Base-by-base conservation (phyloP, 2,329 filamentous ascomycete species). In the Talaromyces sp. region DNA sequence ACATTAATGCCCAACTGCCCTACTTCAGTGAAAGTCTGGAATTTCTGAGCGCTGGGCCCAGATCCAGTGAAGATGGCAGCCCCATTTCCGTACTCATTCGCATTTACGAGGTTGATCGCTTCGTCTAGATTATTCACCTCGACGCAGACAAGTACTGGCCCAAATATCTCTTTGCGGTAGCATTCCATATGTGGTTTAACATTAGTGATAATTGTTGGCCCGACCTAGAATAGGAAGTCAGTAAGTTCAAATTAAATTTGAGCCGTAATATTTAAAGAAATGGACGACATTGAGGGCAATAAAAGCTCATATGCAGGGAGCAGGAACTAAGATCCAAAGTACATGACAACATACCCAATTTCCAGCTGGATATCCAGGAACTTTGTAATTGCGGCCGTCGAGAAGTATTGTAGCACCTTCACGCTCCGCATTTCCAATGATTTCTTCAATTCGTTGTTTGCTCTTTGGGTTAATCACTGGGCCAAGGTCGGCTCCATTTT, bases 221-320 rank as follows among this genome's bases (percentile, higher is more conserved):
- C n/a, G n/a, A n/a, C n/a, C n/a, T n/a, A n/a, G n/a, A n/a, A n/a
- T n/a, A n/a, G n/a, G n/a, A n/a, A n/a, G n/a, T n/a, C n/a, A 88
- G 72, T 74, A 85, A 87, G 86, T 86, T 31, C 86, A 86, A 72
- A 89, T 88, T 72, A 89, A 88, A 68, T 89, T 86, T 71, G 87
- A 84, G 42, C 75, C 82, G 79, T 88, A 88, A 81, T 86, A 88
- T 68, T 78, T 82, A 86, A 88, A 88, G 69, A 87, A 81, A 2
- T 83, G 81, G 66, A 85, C 86, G 55, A 88, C 85, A 71, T 87
- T 85, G 61, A 85, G 81, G 72, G 88, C 87, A 69, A 89, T 83
- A 42, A 86, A 88, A 57, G 86, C 9, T 33, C 31, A 33, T 33
- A 33, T 2, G 31, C 31, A 33, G 31, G 31, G 31, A 85, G 6